Base-by-base conservation (phyloP, 345 rosid species). In the Hibiscus tridactylites region DNA sequence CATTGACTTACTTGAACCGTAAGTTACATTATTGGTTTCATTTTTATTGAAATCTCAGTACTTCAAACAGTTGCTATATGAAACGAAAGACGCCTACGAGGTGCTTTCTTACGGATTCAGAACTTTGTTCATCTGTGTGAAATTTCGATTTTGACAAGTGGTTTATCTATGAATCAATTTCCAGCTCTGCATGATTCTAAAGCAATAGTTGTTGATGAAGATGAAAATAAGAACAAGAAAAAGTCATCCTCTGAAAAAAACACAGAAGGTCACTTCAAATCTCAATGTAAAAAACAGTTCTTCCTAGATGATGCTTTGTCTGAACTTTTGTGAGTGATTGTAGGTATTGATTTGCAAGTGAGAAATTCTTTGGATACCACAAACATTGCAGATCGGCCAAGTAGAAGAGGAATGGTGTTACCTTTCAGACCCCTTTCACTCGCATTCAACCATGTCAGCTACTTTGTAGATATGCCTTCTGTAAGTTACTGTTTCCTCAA, bases 351-450 rank as follows among this genome's bases (percentile, higher is more conserved):
- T 52, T 62, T 76, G 80, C 72, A 74, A 4, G 77, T 67, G 66
- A 77, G 62, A 80, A 74, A 54, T 46, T 65, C 75, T 57, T 66
- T 60, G 1, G 74, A 72, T 54, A 50, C 46, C 12, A 19, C 72
- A 2, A 1, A 28, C 49, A 17, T 46, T 29, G 12, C 69, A 7
- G 73, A 17, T 59, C 74, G 49, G n/a, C 47, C 74, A 16, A 46
- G 70, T 6, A 82, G 49, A 70, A 79, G 67, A 65, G 88, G 91
- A 74, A 91, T 90, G 93, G 83, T 87, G 57, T 79, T 91, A 76
- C 96, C 97, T 33, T 91, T 88, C 79, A 86, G 77, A 64, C 92
- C 93, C 1, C 84, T 87, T 76, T 88, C 91, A 47, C 86, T 91
- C 50, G 86, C 90, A 66, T 91, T 91, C 71, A 80, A 85, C 78